phyloP scores from a whole-genome alignment of 768 basidiomycete species.

The Collybia sordida region DNA sequence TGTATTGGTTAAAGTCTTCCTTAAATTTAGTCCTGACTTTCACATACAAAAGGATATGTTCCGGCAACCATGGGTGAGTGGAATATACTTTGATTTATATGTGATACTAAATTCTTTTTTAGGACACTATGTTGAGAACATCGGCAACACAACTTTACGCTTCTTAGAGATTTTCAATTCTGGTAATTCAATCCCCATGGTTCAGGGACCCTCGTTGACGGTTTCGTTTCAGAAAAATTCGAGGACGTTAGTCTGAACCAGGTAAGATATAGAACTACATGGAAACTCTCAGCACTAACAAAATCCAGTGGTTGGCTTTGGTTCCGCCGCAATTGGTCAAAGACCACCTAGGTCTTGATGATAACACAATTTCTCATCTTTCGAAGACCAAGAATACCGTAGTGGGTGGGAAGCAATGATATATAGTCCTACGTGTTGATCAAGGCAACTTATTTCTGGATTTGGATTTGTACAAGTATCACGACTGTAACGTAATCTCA shows the following conservation, averaged over 20 bases:
- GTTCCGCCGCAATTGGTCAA: slow-evolving; percentile 46
- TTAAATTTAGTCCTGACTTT: slow-evolving; percentile 4
- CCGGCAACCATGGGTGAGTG: slow-evolving; percentile 53
- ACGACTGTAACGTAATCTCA: too few species aligned
- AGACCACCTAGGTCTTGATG: slow-evolving; percentile 40
- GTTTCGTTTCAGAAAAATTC: slow-evolving; percentile 5
- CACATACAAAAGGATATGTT: slow-evolving; percentile 41
- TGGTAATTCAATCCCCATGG: slow-evolving; percentile 17
- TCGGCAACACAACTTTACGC: slow-evolving; percentile 45
- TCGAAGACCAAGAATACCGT: slow-evolving; percentile 40
- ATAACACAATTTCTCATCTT: slow-evolving; percentile 32
- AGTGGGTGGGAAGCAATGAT: slow-evolving; percentile 21
- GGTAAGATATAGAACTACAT: slow-evolving; percentile 18
- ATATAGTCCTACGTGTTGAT: too few species aligned
- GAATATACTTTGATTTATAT: not conserved
- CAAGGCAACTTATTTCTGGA: too few species aligned
- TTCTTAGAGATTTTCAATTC: slow-evolving; percentile 51
- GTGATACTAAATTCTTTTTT: slow-evolving; percentile 5
- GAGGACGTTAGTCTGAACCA: slow-evolving; percentile 32
- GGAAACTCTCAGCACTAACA: not conserved
- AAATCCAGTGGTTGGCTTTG: slow-evolving; percentile 32
- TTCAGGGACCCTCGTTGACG: slow-evolving; percentile 13
- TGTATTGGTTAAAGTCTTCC: slow-evolving; percentile 7
- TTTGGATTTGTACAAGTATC: too few species aligned
- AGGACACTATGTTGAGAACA: slow-evolving; percentile 59